A percentile compares a stretch with the other conserved stretches of the same genome.
These are phyloP conservation scores for Debaryomyces psychrophilus DNA, from an alignment of 1,139 yeast genomes.

Conservation along the genomic window DNA sequence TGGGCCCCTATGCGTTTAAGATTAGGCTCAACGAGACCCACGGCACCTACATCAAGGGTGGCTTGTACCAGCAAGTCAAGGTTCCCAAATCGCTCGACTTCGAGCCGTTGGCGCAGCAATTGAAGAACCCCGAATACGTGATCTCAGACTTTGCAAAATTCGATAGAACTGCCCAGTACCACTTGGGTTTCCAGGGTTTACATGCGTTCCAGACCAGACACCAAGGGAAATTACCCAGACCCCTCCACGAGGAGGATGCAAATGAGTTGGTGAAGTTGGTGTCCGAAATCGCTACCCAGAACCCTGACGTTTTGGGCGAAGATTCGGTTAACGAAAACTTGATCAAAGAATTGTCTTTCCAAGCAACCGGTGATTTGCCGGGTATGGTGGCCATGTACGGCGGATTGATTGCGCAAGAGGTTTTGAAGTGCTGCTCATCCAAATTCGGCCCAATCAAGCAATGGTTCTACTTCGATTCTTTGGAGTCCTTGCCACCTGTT, in stretches of 20 bases:
- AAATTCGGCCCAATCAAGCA: constrained; percentile 91
- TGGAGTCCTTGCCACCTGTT: constrained; percentile 80
- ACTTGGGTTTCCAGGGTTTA: constrained; percentile 89
- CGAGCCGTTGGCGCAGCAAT: constrained; percentile 64
- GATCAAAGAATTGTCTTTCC: constrained; percentile 73
- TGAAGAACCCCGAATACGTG: constrained; percentile 75
- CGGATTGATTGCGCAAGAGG: constrained; percentile 96
- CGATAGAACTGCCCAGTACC: constrained; percentile 88
- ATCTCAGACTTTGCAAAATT: constrained; percentile 91
- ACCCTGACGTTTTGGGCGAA: constrained; percentile 60
- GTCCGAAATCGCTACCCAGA: constrained; percentile 59
- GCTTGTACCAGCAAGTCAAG: constrained; percentile 90
- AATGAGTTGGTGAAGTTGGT: constrained; percentile 64
- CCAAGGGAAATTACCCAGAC: constrained; percentile 71
- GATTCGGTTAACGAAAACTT: constrained; percentile 64
- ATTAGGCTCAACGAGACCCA: constrained; percentile 55
- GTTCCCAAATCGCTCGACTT: constrained; percentile 69
- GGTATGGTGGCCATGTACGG: constrained; percentile 90
- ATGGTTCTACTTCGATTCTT: constrained; percentile 89
- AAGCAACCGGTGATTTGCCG: constrained; percentile 90
- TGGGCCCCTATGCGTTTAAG: constrained; percentile 92
- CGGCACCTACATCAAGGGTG: constrained; percentile 80
- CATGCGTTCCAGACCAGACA: constrained; percentile 70
- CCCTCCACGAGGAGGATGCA: constrained; percentile 78
- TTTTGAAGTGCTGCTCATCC: constrained; percentile 90